Conservation (phyloP, 257 asterid genomes). For the Paraleonurus japonicus region DNA sequence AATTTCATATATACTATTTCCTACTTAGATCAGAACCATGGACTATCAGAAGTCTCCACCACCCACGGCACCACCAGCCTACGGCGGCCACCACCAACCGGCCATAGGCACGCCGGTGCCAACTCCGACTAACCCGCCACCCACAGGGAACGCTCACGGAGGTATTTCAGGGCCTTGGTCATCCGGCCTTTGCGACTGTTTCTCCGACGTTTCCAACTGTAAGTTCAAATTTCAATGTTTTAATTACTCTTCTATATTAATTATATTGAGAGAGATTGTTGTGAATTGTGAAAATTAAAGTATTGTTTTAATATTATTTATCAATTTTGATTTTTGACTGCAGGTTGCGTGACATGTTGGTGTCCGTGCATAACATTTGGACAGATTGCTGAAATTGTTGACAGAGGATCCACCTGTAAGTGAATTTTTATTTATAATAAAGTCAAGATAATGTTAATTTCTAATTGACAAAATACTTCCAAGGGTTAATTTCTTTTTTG, state of each 20-base stretch:
- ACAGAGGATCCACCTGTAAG: constrained; percentile 54
- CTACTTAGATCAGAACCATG: neutral
- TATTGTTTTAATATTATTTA: no score
- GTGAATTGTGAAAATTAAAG: no score
- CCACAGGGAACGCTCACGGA: neutral
- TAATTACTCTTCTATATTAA: no score
- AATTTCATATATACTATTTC: no score
- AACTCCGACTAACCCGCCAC: no score
- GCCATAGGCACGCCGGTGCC: neutral
- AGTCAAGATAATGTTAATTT: no score
- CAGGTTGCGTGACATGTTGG: constrained; percentile 53
- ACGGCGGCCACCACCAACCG: neutral
- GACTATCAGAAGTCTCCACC: constrained; percentile 12
- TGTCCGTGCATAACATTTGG: constrained; percentile 62
- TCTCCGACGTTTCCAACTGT: constrained; percentile 40
- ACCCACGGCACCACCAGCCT: neutral
- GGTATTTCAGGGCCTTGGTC: constrained; percentile 39
- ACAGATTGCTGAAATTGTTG: constrained; percentile 51
- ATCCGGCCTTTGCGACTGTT: constrained; percentile 46
- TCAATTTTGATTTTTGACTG: neutral
- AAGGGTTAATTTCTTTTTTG: no score
- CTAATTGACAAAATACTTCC: no score
- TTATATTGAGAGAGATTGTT: no score
- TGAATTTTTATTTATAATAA: no score
- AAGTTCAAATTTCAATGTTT: constrained; percentile 18